Base-by-base conservation (phyloP, 306 rosid species). In the Vigna radiata region DNA sequence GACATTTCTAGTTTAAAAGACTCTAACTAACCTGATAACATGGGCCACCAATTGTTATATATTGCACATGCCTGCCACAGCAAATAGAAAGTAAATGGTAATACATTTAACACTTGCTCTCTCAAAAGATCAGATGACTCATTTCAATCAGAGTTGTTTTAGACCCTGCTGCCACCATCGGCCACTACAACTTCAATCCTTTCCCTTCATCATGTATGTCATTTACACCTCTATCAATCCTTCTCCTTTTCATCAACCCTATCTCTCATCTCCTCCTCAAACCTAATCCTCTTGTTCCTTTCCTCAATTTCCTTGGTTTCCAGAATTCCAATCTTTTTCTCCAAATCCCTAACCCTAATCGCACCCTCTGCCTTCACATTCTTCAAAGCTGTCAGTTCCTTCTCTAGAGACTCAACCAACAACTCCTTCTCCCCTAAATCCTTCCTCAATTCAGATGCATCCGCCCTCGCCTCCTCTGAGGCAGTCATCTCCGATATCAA, bases 41-140 rank as follows among this genome's bases (percentile, higher is more conserved):
- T 85, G 29, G 98, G 99, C 97, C 97, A 95, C 99, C 99, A 95
- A 79, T 95, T 95, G 87, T 80, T 89, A 88, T 91, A 95, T 83
- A 95, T 79, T 59, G 90, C 98, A 78, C 99, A 96, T 60, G 98
- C 98, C 99, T 95, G 89, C 79, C 82, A 75, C 61, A 77, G 46
- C 19, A 66, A 75, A 77, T 55, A 77, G 56, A 73, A 61, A 18
- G 66, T 52, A 76, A 66, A 60, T 2, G 25, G 21, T 54, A 50
- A 63, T 33, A 19, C 7, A 31, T 12, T 68, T 9, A 55, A 68
- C 61, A 75, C 72, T 67, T 58, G 47, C 37, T 5, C 37, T 33
- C 37, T 75, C 48, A 60, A 55, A 31, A 36, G 7, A 67, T 39
- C 37, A 27, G 14, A 70, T 39, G 53, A 68, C 41, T 37, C 68